Evolutionary conservation across 1,284 basidiomycete species (phyloP), one percentile per base, ranked within the genome.

Genomic region (Apiotrichum brassicae): DNA sequence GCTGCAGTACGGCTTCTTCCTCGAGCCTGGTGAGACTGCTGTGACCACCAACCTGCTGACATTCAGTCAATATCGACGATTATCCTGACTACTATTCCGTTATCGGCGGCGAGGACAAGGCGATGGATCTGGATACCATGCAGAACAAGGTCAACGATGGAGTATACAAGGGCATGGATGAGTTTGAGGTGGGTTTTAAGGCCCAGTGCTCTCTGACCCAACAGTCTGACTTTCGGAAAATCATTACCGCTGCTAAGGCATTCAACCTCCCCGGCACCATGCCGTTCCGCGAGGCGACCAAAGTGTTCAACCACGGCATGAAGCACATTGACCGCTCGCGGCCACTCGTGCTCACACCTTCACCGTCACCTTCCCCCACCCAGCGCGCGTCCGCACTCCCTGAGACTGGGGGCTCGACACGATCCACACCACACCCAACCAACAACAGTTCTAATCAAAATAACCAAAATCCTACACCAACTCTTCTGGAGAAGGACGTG

Each of bases 121-220:
- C 69, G 61, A 74, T 74, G 72, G 72, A 74, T 43, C 57, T 72
- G 34, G 61, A 59, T 4, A 74, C 72, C 12, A 74, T 74, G 70
- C 69, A 72, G 57, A 48, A 34, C n/a, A 74, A 73, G 52, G 43
- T 69, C 5, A 65, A 71, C 43, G 56, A 58, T n/a, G 63, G 62
- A 4, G 60, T 61, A 33, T 74, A 74, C 41, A 43, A 40, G 19
- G 53, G 37, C 18, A 54, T 74, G 38, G 66, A 65, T 24, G 56
- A 68, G n/a, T 49, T 74, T 14, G 68, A 72, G 60, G 66, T 68
- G 40, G 52, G 64, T 56, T 19, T 1, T 20, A 8, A 18, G 38
- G 18, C 26, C 3, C 23, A 14, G 2, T 8, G 13, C 33, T 34
- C 14, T 32, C 40, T 44, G 12, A 53, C 40, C n/a, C 14, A 11